Evolutionary conservation across 2,329 filamentous ascomycete species (phyloP).

Genomic region (Nigrospora sphaerica): DNA sequence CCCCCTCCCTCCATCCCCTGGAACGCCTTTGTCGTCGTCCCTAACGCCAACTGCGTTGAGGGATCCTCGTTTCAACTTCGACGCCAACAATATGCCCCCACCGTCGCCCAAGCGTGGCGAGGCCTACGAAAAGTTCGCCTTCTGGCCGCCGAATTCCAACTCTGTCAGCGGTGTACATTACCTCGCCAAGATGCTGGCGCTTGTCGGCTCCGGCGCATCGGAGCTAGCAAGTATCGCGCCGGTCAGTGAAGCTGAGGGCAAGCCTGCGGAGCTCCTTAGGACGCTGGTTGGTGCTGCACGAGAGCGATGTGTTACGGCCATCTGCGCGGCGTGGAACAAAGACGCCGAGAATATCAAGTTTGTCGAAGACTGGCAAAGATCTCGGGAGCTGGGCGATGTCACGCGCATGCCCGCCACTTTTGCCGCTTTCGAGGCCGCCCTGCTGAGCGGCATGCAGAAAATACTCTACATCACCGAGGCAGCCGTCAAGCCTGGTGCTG

Average conservation of each 20-base stretch:
- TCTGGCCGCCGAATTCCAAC: conserved; percentile 92
- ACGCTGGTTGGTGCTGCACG: conserved; percentile 69
- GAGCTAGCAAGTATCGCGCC: conserved; percentile 75
- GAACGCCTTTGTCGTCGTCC: conserved; percentile 52
- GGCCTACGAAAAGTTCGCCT: conserved; percentile 87
- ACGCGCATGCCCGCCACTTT: conserved; percentile 89
- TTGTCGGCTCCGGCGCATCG: conserved; percentile 80
- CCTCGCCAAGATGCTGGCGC: conserved; percentile 69
- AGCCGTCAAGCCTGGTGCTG: conserved; percentile 63
- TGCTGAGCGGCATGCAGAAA: conserved; percentile 85
- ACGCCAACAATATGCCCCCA: conserved; percentile 68
- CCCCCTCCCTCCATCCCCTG: conserved; percentile 64
- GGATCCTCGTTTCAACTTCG: conserved; percentile 73
- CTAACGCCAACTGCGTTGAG: conserved; percentile 51
- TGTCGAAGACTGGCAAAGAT: conserved; percentile 88
- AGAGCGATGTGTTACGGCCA: conserved; percentile 77
- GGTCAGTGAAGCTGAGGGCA: conserved; percentile 47
- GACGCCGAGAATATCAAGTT: conserved; percentile 90
- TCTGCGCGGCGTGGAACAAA: conserved; percentile 86
- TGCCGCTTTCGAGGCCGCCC: conserved; percentile 72
- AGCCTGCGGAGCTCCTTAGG: conserved; percentile 65
- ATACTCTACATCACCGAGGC: conserved; percentile 90
- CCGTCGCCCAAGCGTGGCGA: conserved; percentile 75
- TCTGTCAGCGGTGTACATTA: conserved; percentile 89
- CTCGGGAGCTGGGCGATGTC: conserved; percentile 73